These are phyloP conservation scores for Austroboletus novae-zelandiae DNA, from an alignment of 1,284 basidiomycete species.

Conservation along the genomic window DNA sequence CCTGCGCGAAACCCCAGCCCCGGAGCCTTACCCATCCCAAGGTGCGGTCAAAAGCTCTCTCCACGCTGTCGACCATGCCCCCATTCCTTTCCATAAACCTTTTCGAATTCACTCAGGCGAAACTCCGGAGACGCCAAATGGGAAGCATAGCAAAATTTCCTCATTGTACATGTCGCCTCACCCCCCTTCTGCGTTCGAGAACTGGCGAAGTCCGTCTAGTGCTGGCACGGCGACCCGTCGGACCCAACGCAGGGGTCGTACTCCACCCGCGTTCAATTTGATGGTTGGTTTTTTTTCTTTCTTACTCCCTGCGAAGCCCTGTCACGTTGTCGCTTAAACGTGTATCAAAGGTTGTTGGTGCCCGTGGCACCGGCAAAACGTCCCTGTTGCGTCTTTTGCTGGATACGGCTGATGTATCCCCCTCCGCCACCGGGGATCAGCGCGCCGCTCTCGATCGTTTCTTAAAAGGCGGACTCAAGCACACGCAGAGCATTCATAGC, in stretches of 20 bases:
- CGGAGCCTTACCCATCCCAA: conserved; percentile 39
- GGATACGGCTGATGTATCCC: conserved; percentile 75
- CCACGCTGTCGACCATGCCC: conserved; percentile 43
- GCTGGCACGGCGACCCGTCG: conserved; percentile 45
- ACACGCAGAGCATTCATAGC: conserved; percentile 59
- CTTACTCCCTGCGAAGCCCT: neutral
- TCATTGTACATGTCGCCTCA: conserved; percentile 60
- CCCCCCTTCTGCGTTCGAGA: conserved; percentile 59
- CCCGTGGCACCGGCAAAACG: conserved; percentile 77
- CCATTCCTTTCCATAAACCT: conserved; percentile 77
- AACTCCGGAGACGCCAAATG: conserved; percentile 36
- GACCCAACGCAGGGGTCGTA: conserved; percentile 56
- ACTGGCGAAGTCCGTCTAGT: conserved; percentile 39
- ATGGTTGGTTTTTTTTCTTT: conserved; percentile 50
- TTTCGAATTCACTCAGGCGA: conserved; percentile 49
- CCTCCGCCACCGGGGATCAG: conserved; percentile 67
- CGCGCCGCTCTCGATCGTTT: conserved; percentile 59
- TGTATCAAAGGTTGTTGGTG: conserved; percentile 62
- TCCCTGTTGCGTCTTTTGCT: conserved; percentile 66
- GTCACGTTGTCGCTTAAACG: conserved; percentile 3
- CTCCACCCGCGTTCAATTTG: conserved; percentile 78
- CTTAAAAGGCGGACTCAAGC: conserved; percentile 52
- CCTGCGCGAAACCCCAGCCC: conserved; percentile 46
- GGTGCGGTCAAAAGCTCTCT: conserved; percentile 68
- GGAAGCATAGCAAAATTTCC: conserved; percentile 53